Evolutionary conservation across 148 eudicot genomes (phyloP).

Genomic region (Rhododendron molle): DNA sequence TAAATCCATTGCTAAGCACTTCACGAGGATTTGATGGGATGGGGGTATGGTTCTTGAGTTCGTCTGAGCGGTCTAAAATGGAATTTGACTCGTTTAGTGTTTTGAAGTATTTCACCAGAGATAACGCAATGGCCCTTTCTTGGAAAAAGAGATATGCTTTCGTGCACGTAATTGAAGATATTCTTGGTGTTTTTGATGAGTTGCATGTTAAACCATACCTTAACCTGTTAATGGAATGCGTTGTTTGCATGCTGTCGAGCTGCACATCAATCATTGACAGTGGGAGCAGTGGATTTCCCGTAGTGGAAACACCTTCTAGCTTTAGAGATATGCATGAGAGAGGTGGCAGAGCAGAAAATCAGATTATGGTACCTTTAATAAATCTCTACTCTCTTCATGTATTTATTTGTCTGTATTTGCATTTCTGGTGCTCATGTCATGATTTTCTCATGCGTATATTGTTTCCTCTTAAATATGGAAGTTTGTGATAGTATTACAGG

Average conservation of each 20-base stretch:
- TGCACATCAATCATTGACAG: conserved; percentile 45
- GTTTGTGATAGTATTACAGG: too few relatives aligned
- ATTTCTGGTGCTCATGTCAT: too few relatives aligned
- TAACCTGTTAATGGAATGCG: conserved; percentile 60
- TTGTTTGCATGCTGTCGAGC: conserved; percentile 65
- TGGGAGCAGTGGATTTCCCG: conserved; percentile 14
- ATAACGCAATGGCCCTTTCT: conserved; percentile 48
- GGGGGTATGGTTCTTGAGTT: conserved; percentile 30
- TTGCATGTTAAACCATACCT: conserved; percentile 62
- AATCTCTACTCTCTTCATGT: too few relatives aligned
- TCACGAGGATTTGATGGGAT: conserved; percentile 23
- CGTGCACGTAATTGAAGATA: conserved; percentile 82
- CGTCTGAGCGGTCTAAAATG: conserved; percentile 19
- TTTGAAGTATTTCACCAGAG: conserved; percentile 47
- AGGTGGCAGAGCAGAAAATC: conserved; percentile 28
- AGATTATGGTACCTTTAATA: conserved; percentile 17
- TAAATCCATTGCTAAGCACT: conserved; percentile 46
- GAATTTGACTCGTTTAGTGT: conserved; percentile 31
- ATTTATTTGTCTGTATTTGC: background rate
- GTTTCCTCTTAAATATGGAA: too few relatives aligned
- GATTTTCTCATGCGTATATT: too few relatives aligned
- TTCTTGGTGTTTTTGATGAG: conserved; percentile 67
- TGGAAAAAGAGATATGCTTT: conserved; percentile 75
- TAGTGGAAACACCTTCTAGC: conserved; percentile 18
- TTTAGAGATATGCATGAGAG: conserved; percentile 18